Conservation (phyloP, 495 filamentous ascomycete species). For the Aspergillus sclerotioniger region DNA sequence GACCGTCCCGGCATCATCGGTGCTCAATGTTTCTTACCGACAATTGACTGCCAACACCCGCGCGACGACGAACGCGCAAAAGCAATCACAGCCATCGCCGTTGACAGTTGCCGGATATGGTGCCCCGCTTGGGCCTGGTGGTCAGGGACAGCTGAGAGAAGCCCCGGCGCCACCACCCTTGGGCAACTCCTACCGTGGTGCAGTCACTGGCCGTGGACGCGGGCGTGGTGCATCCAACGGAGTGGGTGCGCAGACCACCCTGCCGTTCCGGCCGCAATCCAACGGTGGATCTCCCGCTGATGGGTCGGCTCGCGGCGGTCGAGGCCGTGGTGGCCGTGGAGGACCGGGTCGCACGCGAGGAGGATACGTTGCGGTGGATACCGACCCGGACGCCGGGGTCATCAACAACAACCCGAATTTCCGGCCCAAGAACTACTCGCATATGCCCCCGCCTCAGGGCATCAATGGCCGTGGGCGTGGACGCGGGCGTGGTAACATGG, state of each 20-base stretch:
- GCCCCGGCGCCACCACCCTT: conserved; percentile 68
- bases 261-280: conserved; percentile 38
- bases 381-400: conserved; percentile 47
- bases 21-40: conserved; percentile 80
- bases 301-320: conserved; percentile 21
- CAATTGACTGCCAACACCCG: conserved; percentile 77
- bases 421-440: conserved; percentile 61
- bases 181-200: conserved; percentile 69
- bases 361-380: conserved; percentile 55
- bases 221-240: conserved; percentile 43
- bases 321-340: conserved; percentile 37
- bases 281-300: conserved; percentile 28
- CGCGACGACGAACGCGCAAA: conserved; percentile 61
- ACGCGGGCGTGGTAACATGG: conserved; percentile 29
- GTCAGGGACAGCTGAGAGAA: conserved; percentile 66
- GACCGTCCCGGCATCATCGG: conserved; percentile 77
- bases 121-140: conserved; percentile 50
- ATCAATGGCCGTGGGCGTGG: conserved; percentile 58
- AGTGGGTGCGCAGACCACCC: conserved; percentile 31
- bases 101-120: conserved; percentile 62
- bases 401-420: conserved; percentile 53
- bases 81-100: conserved; percentile 48
- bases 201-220: conserved; percentile 46
- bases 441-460: conserved; percentile 75
- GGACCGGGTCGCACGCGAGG: conserved; percentile 33